Conservation (phyloP, 2,329 filamentous ascomycete species). For the Fusarium sp. region DNA sequence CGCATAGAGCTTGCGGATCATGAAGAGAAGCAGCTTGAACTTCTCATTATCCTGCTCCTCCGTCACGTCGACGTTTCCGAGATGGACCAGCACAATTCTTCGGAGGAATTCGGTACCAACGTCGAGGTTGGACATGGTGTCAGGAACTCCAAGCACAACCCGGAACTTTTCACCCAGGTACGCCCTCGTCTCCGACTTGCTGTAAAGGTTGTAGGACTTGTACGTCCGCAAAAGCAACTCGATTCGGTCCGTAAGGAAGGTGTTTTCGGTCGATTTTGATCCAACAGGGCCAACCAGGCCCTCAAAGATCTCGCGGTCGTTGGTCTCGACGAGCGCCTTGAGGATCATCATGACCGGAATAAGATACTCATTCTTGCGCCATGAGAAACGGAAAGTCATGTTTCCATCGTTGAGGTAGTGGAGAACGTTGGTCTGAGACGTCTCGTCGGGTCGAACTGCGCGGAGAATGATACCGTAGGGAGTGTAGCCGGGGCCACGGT, state of each 20-base stretch:
- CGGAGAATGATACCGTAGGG: slow-evolving; percentile 91
- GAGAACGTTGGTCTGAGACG: slow-evolving; percentile 95
- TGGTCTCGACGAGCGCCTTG: slow-evolving; percentile 95
- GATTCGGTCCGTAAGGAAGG: slow-evolving; percentile 93
- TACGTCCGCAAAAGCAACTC: slow-evolving; percentile 93
- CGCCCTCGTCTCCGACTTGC: slow-evolving; percentile 81
- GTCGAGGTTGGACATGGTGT: slow-evolving; percentile 87
- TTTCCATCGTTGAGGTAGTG: slow-evolving; percentile 97
- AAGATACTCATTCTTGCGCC: slow-evolving; percentile 97
- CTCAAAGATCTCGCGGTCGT: slow-evolving; percentile 96
- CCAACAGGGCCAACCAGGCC: slow-evolving; percentile 84
- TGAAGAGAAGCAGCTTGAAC: slow-evolving; percentile 93
- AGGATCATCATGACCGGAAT: slow-evolving; percentile 96
- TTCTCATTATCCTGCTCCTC: slow-evolving; percentile 90
- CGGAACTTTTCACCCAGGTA: slow-evolving; percentile 94
- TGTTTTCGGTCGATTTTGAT: slow-evolving; percentile 84
- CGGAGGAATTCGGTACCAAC: slow-evolving; percentile 92
- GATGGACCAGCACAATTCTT: slow-evolving; percentile 89
- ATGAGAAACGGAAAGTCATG: slow-evolving; percentile 96
- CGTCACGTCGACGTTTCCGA: slow-evolving; percentile 87
- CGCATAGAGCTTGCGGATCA: slow-evolving; percentile 95
- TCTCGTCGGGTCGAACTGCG: slow-evolving; percentile 95
- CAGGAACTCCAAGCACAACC: slow-evolving; percentile 84
- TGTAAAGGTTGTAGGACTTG: slow-evolving; percentile 89
- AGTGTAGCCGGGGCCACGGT: slow-evolving; percentile 88